Conservation (phyloP, 805 yeast genomes). For the Candida golubevii region DNA sequence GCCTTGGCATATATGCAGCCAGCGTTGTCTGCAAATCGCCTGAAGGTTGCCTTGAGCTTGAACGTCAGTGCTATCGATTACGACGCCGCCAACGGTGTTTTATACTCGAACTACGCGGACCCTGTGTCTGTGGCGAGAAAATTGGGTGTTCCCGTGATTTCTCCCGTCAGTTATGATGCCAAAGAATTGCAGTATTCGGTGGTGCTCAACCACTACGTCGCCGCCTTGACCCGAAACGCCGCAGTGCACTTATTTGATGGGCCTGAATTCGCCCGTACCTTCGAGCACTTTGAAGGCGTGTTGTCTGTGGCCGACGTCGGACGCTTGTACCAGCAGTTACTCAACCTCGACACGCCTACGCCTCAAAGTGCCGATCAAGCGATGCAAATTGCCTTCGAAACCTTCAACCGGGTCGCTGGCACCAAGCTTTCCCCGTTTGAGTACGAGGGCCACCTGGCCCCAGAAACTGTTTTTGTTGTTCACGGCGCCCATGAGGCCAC, state of each 20-base stretch:
- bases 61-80: conserved; percentile 76
- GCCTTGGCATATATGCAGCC: conserved; percentile 68
- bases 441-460: conserved; percentile 57
- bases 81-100: conserved; percentile 46
- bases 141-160: conserved; percentile 62
- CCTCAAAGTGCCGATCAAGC: conserved; percentile 31
- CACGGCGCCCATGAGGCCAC: conserved; percentile 69
- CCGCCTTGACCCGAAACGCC: conserved; percentile 47
- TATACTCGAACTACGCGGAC: conserved; percentile 60
- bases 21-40: conserved; percentile 34
- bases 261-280: conserved; percentile 52
- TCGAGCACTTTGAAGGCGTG: conserved; percentile 43
- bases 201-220: conserved; percentile 58
- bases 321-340: conserved; percentile 35
- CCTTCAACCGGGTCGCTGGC: conserved; percentile 52
- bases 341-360: conserved; percentile 15
- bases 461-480: conserved; percentile 76
- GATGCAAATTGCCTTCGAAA: conserved; percentile 42
- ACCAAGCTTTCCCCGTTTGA: conserved; percentile 59
- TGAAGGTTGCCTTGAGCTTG: conserved; percentile 57
- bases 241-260: conserved; percentile 81
- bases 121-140: conserved; percentile 59
- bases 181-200: conserved; percentile 65
- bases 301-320: conserved; percentile 42
- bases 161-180: conserved; percentile 51